Percentiles rank a stretch among this genome's conserved stretches.
Conservation (phyloP, 179 eudicot species). For the Spergularia azorica region DNA sequence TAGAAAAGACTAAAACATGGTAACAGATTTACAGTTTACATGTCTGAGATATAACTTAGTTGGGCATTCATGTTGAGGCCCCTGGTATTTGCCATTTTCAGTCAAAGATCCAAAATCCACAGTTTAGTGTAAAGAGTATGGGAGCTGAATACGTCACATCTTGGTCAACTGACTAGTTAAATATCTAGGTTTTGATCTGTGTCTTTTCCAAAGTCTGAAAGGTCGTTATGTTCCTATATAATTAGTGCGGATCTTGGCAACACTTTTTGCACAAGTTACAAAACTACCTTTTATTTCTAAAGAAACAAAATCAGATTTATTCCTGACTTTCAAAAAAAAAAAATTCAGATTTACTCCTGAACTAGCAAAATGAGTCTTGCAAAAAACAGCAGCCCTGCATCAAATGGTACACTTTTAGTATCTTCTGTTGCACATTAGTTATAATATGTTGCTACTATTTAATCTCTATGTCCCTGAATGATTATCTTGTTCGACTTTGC, state of each 20-base stretch:
- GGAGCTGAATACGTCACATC: not conserved
- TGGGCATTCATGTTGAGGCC: slow-evolving; percentile 16
- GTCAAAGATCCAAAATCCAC: slow-evolving; percentile 18
- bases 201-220: slow-evolving; percentile 8
- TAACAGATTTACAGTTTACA: too few relatives aligned
- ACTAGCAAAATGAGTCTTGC: slow-evolving; percentile 28
- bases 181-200: not conserved
- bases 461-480: too few relatives aligned
- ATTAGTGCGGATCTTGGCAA: not conserved
- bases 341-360: not conserved
- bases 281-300: slow-evolving; percentile 1
- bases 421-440: not conserved
- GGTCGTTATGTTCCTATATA: slow-evolving; percentile 18
- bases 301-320: not conserved
- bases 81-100: slow-evolving; percentile 22
- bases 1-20: not conserved
- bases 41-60: not conserved
- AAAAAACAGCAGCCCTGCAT: slow-evolving; percentile 16
- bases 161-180: not conserved
- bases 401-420: slow-evolving; percentile 20
- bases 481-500: not conserved
- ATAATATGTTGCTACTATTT: not conserved
- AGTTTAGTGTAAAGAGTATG: not conserved
- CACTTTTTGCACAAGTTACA: not conserved
- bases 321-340: not conserved